phyloP scores from a whole-genome alignment of 169 alveolate species.

The Besnoitia besnoiti region DNA sequence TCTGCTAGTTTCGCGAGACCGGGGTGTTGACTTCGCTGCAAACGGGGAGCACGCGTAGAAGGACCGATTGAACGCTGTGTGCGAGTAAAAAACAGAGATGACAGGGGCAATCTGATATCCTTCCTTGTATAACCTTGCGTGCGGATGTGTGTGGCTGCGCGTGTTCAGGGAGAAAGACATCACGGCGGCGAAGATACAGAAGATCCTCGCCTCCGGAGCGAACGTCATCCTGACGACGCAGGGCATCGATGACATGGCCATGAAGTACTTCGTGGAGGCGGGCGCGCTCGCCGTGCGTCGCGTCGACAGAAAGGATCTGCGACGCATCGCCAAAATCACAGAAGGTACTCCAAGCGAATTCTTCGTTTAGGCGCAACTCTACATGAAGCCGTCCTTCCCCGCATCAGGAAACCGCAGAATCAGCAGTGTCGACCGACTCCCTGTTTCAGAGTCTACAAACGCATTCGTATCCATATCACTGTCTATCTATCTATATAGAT shows the following conservation, averaged over 20 bases:
- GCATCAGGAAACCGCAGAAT: background rate
- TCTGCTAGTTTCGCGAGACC: background rate
- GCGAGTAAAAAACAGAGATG: background rate
- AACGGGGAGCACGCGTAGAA: background rate
- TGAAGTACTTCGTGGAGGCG: constrained; percentile 98
- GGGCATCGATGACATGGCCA: constrained; percentile 98
- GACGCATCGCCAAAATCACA: constrained; percentile 95
- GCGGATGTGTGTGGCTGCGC: background rate
- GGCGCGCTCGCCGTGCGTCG: constrained; percentile 98
- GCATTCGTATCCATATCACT: background rate
- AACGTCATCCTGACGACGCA: constrained; percentile 97
- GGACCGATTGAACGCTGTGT: too few species aligned
- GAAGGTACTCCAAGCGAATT: constrained; percentile 88
- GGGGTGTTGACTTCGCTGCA: background rate
- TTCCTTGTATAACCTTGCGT: background rate
- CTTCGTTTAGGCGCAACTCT: background rate
- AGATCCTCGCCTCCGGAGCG: constrained; percentile 96
- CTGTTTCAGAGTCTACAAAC: too few species aligned
- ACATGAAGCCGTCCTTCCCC: background rate
- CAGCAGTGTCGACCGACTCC: too few species aligned
- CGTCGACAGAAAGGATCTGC: constrained; percentile 94
- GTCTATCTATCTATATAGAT: background rate
- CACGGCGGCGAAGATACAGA: constrained; percentile 94
- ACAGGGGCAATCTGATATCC: background rate
- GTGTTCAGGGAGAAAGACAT: constrained; percentile 95